These are phyloP conservation scores for Leccinum pellstonianum DNA, from an alignment of 768 basidiomycete species.

Conservation along the genomic window DNA sequence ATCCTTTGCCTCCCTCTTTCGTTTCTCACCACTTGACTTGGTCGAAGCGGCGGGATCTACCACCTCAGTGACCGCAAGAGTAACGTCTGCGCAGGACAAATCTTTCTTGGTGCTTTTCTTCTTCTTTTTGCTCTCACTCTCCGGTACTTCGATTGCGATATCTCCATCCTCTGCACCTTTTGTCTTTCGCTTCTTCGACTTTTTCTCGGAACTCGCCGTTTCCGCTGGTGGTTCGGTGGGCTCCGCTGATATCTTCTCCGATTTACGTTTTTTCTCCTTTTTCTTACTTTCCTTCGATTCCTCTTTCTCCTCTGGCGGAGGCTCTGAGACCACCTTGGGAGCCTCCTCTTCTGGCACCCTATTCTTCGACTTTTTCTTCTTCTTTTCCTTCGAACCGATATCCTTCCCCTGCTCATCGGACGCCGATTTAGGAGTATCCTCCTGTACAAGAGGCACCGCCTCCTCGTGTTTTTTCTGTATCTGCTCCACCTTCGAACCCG, in stretches of 20 bases:
- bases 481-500: constrained; percentile 7
- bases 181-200: constrained; percentile 38
- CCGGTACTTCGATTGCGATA: constrained; percentile 1
- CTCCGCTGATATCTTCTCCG: constrained; percentile 24
- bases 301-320: neutral
- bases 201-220: constrained; percentile 14
- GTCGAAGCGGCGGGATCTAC: constrained; percentile 11
- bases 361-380: neutral
- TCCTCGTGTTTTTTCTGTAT: constrained; percentile 1
- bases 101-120: constrained; percentile 24
- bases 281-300: constrained; percentile 12
- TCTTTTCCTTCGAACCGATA: neutral
- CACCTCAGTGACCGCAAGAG: constrained; percentile 7
- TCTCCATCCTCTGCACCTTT: constrained; percentile 11
- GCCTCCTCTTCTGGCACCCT: neutral
- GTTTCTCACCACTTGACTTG: constrained; percentile 25
- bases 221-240: constrained; percentile 8
- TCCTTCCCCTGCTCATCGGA: constrained; percentile 4
- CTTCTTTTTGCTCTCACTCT: constrained; percentile 26
- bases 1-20: constrained; percentile 20
- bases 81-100: constrained; percentile 5
- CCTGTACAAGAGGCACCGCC: neutral
- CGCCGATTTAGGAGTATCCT: neutral
- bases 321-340: neutral
- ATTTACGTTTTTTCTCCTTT: constrained; percentile 20